Conservation (phyloP, 306 rosid species). For the Glycine latifolia region DNA sequence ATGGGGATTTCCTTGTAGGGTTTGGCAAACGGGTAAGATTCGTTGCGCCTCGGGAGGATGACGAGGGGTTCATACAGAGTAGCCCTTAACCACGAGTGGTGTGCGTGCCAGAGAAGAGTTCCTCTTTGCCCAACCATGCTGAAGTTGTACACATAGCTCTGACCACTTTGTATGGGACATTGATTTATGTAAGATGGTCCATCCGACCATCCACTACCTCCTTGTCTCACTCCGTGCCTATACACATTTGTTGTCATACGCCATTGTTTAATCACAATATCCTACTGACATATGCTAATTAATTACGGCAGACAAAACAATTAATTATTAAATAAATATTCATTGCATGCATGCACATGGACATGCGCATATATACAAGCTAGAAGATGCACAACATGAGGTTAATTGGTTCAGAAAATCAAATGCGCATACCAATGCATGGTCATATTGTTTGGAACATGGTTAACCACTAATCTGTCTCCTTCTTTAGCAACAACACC, state of each 20-base stretch:
- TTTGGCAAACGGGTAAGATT: constrained; percentile 18
- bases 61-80: constrained; percentile 11
- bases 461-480: constrained; percentile 39
- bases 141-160: constrained; percentile 17
- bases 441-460: constrained; percentile 56
- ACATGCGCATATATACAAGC: no score
- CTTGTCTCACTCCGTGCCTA: constrained; percentile 11
- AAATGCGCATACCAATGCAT: constrained; percentile 48
- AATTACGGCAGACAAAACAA: neutral
- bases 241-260: neutral
- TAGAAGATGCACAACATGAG: neutral
- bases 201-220: neutral
- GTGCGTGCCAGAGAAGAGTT: constrained; percentile 2
- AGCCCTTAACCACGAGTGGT: constrained; percentile 10
- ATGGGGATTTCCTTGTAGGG: constrained; percentile 13
- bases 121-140: constrained; percentile 7
- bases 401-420: neutral
- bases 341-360: neutral
- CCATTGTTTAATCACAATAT: neutral
- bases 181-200: constrained; percentile 15
- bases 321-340: neutral
- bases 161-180: constrained; percentile 1
- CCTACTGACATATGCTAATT: neutral
- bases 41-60: neutral
- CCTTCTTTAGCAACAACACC: no score